Evolutionary conservation across 164 flowering plant species (phyloP), one percentile per base, ranked within the genome.

Genomic region (Piper longum): DNA sequence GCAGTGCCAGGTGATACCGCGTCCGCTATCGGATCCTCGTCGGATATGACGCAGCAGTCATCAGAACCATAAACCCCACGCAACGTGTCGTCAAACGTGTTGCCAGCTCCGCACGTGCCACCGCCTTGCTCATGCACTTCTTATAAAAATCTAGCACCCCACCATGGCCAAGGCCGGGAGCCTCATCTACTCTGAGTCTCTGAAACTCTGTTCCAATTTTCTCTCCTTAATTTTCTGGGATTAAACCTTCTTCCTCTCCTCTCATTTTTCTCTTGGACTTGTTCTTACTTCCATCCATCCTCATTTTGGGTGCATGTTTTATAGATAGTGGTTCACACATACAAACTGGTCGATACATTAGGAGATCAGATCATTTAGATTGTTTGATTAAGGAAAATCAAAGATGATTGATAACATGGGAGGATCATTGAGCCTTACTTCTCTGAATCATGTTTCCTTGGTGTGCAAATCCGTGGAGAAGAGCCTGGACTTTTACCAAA

Each of bases 401-500:
- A 59, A 18, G 61, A 59, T 19, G 43, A 59, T 13, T 5, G 42
- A 48, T 56, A 62, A 8, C 52, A 48, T 48, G 54, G 44, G 26
- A 41, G 57, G 58, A n/a, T 5, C 63, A 36, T 12, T 66, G 63
- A 19, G 45, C 52, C 63, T 88, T 41, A 82, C 82, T 17, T 76
- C 88, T 2, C 56, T 86, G 66, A 86, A 86, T 52, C 91, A 86
- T 59, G 79, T 84, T 0, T 86, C 92, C 0, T 67, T 77, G 59
- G 41, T 84, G 57, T 79, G 80, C 70, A 76, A 69, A 67, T 82
- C 83, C 0, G 79, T 82, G 39, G 64, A 64, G 63, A 62, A 39
- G 1, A 80, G 87, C 0, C 64, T 65, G 3, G 54, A 72, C 48
- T 86, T 86, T 64, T 84, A 86, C 56, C 73, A 76, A 59, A 80